These are phyloP conservation scores for Cercospora sojina DNA, from an alignment of 2,329 filamentous ascomycete genomes.

Conservation along the genomic window DNA sequence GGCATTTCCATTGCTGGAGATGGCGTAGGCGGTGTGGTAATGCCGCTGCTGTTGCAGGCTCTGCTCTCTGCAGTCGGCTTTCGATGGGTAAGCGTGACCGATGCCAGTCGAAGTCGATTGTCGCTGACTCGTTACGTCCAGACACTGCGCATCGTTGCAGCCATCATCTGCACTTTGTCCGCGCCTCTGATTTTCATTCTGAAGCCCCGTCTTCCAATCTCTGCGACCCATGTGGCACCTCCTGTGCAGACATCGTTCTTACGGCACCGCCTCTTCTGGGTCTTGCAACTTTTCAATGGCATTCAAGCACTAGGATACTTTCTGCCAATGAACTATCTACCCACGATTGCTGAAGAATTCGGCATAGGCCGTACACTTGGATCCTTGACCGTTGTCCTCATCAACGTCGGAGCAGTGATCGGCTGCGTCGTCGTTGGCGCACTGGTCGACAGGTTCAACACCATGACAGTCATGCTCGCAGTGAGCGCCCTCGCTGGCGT, in stretches of 20 bases:
- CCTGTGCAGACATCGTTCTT: conserved; percentile 41
- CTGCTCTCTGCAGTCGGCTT: conserved; percentile 46
- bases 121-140: conserved; percentile 4
- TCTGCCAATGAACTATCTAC: conserved; percentile 46
- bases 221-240: conserved; percentile 30
- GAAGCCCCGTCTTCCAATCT: conserved; percentile 31
- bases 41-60: conserved; percentile 48
- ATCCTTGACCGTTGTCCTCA: conserved; percentile 42
- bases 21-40: conserved; percentile 48
- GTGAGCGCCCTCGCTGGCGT: conserved; percentile 40
- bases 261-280: conserved; percentile 41
- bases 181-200: conserved; percentile 25
- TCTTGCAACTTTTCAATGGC: conserved; percentile 45
- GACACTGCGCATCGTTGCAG: conserved; percentile 22
- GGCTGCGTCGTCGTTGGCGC: conserved; percentile 42
- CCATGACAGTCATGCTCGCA: conserved; percentile 41
- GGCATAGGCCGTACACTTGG: conserved; percentile 39
- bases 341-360: conserved; percentile 41
- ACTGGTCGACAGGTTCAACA: conserved; percentile 43
- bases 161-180: conserved; percentile 19
- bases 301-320: conserved; percentile 47
- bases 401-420: conserved; percentile 43
- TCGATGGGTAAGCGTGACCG: conserved; percentile 22
- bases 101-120: too few relatives aligned
- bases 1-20: conserved; percentile 48